phyloP scores from a whole-genome alignment of 1,284 basidiomycete species.

The Laetiporus sulphureus region DNA sequence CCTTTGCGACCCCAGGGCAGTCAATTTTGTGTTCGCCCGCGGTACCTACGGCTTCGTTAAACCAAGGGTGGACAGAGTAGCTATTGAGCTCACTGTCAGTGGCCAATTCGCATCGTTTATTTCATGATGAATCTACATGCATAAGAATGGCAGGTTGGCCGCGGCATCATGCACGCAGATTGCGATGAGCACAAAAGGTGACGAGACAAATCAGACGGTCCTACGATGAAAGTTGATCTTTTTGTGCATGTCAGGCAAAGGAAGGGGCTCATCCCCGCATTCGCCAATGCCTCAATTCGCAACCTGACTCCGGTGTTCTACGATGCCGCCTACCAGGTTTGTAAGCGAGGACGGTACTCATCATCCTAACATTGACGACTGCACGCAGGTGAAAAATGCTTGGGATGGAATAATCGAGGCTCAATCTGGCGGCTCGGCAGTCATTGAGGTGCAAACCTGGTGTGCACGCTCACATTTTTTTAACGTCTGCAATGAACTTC shows the following conservation, averaged over 20 bases:
- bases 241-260: conserved; percentile 35
- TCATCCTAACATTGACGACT: background rate
- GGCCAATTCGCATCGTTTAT: background rate
- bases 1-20: conserved; percentile 48
- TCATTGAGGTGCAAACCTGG: conserved; percentile 47
- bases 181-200: conserved; percentile 40
- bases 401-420: conserved; percentile 47
- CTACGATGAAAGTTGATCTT: too few species aligned
- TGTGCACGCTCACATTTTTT: conserved; percentile 9
- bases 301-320: conserved; percentile 29
- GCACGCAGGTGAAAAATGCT: conserved; percentile 37
- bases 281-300: conserved; percentile 33
- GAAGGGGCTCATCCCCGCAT: conserved; percentile 33
- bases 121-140: too few species aligned
- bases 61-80: conserved; percentile 21
- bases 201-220: too few species aligned
- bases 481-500: conserved; percentile 19
- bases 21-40: conserved; percentile 41
- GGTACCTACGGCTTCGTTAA: conserved; percentile 44
- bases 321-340: conserved; percentile 36
- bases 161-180: conserved; percentile 43
- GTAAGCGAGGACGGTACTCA: conserved; percentile 13
- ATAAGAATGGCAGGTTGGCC: conserved; percentile 46
- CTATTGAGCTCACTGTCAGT: conserved; percentile 38
- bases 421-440: conserved; percentile 19